Evolutionary conservation across 2,329 filamentous ascomycete genomes (phyloP).

Genomic region (Fusarium buxicola): DNA sequence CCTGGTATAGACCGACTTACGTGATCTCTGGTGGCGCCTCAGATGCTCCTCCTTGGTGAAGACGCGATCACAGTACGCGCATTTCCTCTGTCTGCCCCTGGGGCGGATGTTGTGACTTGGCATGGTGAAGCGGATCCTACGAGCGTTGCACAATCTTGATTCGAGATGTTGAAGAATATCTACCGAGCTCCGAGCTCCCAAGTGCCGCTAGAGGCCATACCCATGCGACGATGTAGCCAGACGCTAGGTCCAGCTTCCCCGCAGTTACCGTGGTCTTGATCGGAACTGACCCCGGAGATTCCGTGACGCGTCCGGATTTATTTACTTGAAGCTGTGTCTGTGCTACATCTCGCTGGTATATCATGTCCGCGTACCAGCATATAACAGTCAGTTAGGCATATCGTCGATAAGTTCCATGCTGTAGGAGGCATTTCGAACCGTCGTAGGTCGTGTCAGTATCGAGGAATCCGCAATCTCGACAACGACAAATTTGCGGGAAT

Average conservation of each 20-base stretch:
- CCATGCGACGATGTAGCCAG: neutral
- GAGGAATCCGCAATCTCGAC: too few species aligned
- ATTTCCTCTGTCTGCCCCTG: constrained; percentile 5
- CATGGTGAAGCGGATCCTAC: neutral
- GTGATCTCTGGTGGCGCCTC: constrained; percentile 19
- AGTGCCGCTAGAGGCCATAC: neutral
- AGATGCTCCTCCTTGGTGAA: constrained; percentile 26
- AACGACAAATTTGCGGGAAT: too few species aligned
- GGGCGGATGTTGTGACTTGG: neutral
- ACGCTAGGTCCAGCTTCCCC: neutral
- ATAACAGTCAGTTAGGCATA: too few species aligned
- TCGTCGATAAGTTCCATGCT: too few species aligned
- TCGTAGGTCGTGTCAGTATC: too few species aligned
- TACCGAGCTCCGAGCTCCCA: neutral
- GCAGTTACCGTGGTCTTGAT: neutral
- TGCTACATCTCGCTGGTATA: too few species aligned
- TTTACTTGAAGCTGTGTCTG: too few species aligned
- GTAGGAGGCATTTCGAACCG: too few species aligned
- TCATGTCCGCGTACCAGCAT: too few species aligned
- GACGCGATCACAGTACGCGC: constrained; percentile 18
- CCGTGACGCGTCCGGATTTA: too few species aligned
- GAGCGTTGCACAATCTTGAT: neutral
- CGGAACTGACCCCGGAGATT: too few species aligned
- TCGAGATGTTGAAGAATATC: neutral
- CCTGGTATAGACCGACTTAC: neutral